Conservation (phyloP, 2,329 filamentous ascomycete genomes). For the Neurospora crassa region DNA sequence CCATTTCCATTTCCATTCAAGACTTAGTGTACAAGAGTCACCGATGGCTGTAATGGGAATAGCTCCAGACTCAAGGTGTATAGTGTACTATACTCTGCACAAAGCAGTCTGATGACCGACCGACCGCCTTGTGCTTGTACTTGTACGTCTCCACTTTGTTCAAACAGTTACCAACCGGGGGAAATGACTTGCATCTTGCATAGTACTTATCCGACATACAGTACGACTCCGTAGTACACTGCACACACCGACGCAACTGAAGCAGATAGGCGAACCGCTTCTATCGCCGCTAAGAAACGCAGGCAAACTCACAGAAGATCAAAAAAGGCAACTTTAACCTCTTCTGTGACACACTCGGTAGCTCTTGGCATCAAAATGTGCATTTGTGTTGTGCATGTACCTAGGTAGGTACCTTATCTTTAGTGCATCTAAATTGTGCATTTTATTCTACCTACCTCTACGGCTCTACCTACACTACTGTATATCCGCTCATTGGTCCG, state of each 20-base stretch:
- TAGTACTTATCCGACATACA: background rate
- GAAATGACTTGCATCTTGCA: background rate
- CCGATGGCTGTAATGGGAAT: background rate
- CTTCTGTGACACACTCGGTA: background rate
- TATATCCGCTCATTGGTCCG: background rate
- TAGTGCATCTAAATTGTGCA: background rate
- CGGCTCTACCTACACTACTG: background rate
- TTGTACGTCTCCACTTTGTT: background rate
- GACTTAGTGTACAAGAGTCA: background rate
- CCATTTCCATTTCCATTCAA: background rate
- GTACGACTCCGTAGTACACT: no score
- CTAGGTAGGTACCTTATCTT: no score
- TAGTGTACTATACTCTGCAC: background rate
- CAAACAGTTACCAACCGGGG: background rate
- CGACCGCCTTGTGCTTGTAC: background rate
- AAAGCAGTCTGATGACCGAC: background rate
- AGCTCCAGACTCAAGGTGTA: background rate
- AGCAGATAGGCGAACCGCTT: background rate
- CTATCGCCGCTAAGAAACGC: background rate
- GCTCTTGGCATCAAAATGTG: background rate
- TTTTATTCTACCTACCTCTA: background rate
- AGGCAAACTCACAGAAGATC: background rate
- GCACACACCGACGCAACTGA: no score
- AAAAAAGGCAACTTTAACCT: background rate
- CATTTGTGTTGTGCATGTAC: background rate